Percentiles rank a stretch among this genome's conserved stretches.
Conservation (phyloP, 371 early-diverging fungal species). For the Mucor sp. region DNA sequence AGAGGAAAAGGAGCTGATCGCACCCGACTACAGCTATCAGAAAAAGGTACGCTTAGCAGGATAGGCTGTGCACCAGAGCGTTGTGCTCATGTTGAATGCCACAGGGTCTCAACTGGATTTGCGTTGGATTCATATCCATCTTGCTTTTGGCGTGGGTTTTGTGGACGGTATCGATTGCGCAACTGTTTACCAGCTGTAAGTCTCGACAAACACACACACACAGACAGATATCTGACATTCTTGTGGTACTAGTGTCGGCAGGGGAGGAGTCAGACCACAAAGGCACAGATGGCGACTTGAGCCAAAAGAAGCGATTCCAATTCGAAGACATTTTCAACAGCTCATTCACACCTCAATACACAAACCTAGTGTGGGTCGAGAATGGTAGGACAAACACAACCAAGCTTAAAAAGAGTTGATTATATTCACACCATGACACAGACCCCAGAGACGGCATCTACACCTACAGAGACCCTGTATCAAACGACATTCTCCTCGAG, state of each 20-base stretch:
- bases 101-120: conserved; percentile 25
- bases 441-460: conserved; percentile 50
- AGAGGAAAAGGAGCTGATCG: conserved; percentile 1
- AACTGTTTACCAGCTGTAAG: conserved; percentile 16
- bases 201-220: background rate
- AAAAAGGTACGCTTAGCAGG: conserved; percentile 14
- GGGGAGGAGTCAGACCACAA: background rate
- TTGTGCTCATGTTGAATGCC: background rate
- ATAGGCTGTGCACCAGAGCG: too few relatives aligned
- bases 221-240: background rate
- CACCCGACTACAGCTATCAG: background rate
- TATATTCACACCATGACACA: background rate
- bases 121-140: conserved; percentile 23
- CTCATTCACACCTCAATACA: conserved; percentile 45
- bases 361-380: conserved; percentile 54
- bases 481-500: conserved; percentile 50
- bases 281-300: background rate
- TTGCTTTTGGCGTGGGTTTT: conserved; percentile 21
- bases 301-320: conserved; percentile 21
- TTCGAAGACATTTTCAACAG: conserved; percentile 55
- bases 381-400: conserved; percentile 34
- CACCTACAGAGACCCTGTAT: conserved; percentile 43
- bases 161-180: conserved; percentile 33
- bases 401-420: background rate
- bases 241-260: conserved; percentile 4